Conservation (phyloP, 2,329 filamentous ascomycete genomes). For the Talaromyces sp. region DNA sequence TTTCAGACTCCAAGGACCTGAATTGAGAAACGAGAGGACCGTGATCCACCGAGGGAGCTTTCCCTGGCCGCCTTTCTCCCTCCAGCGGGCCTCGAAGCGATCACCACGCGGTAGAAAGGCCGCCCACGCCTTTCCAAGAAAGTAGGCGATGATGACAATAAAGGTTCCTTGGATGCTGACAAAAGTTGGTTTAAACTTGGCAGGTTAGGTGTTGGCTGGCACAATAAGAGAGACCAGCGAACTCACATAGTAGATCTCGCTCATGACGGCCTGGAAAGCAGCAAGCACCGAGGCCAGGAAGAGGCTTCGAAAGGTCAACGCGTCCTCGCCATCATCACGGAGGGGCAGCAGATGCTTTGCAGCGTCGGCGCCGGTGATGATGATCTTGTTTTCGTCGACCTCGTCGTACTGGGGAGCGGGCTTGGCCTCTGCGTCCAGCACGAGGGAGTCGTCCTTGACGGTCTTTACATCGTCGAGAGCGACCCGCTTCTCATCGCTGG, state of each 20-base stretch:
- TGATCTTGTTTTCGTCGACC: constrained; percentile 39
- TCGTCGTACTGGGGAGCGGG: constrained; percentile 7
- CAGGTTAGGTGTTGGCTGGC: constrained; percentile 5
- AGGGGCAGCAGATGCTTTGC: constrained; percentile 47
- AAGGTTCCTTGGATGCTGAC: constrained; percentile 51
- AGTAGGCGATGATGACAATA: constrained; percentile 56
- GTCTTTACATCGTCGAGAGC: background rate
- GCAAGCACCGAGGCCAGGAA: constrained; percentile 48
- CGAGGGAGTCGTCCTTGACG: background rate
- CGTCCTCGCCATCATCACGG: constrained; percentile 50
- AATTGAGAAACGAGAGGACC: constrained; percentile 46
- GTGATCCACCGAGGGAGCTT: constrained; percentile 40
- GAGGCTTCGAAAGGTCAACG: constrained; percentile 52
- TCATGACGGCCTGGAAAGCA: constrained; percentile 53
- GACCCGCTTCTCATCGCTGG: background rate
- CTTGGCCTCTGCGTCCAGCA: background rate
- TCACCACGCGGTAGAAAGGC: constrained; percentile 50
- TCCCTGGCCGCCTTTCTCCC: constrained; percentile 36
- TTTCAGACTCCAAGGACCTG: constrained; percentile 51
- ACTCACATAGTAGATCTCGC: constrained; percentile 51
- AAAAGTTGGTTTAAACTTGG: constrained; percentile 50
- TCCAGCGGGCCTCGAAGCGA: constrained; percentile 45
- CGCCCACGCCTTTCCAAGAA: constrained; percentile 49
- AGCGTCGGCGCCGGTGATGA: constrained; percentile 51
- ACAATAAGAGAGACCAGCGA: background rate